phyloP scores from a whole-genome alignment of 352 stramenopile species.

The Phytopythium delawarense region DNA sequence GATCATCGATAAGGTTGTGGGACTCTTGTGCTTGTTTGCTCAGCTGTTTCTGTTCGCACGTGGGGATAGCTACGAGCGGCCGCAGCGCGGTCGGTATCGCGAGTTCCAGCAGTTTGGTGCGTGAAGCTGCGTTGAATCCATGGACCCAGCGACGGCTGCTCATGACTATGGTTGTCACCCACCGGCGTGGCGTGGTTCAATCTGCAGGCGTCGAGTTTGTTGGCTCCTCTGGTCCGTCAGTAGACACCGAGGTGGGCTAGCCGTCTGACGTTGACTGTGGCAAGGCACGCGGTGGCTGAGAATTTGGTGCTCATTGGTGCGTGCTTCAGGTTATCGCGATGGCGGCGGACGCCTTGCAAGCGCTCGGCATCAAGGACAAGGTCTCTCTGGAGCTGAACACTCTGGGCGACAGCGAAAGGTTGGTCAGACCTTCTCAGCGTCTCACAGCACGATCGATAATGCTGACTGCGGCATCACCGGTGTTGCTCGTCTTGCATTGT shows the following conservation, averaged over 20 bases:
- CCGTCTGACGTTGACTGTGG: not conserved
- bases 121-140: not conserved
- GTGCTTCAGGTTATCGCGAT: constrained; percentile 67
- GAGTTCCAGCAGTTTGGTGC: constrained; percentile 88
- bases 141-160: not conserved
- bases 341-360: constrained; percentile 51
- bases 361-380: constrained; percentile 56
- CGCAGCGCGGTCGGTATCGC: constrained; percentile 79
- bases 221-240: constrained; percentile 64
- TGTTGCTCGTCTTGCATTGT: not conserved
- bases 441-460: not conserved
- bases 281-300: not conserved
- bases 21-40: not conserved
- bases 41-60: not conserved
- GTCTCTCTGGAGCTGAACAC: constrained; percentile 76
- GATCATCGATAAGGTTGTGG: not conserved
- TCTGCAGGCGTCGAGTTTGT: constrained; percentile 75
- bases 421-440: not conserved
- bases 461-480: not conserved
- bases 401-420: constrained; percentile 80
- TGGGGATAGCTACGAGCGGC: constrained; percentile 70
- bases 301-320: not conserved
- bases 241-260: constrained; percentile 66
- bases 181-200: not conserved
- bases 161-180: not conserved